Evolutionary conservation across 163 green algal genomes (phyloP), one percentile per base, ranked within the genome.

Genomic region (Scenedesmus sp.): DNA sequence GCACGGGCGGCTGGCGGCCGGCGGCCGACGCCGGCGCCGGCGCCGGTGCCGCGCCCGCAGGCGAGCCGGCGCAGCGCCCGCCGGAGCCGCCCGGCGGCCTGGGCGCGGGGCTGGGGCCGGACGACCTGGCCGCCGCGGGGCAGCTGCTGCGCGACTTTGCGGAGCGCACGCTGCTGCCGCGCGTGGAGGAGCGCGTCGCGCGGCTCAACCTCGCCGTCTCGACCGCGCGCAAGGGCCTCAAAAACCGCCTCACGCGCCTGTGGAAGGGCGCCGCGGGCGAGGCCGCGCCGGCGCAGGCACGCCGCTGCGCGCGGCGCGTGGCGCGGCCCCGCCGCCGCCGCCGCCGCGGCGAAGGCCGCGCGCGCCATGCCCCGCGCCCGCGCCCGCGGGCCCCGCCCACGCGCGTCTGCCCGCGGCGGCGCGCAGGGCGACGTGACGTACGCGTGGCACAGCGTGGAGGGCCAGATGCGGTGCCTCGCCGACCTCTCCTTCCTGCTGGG

Each of bases 191-290:
- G 15, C 85, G 92, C n/a, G 83, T 96, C 28, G 66, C 85, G 11
- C 80, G 80, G 24, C 87, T 98, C 14, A 93, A 96, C 51, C 65
- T 83, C 7, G 70, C 58, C 36, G 89, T 98, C 33, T 91, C 86
- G 0, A 79, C 88, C 11, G 89, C 87, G 3, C 80, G 94, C 29
- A 89, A 92, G 57, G 95, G 95, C 18, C 81, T 98, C 29, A 87
- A 89, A 33, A 98, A 98, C 88, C 91, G 96, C 60, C 81, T 98
- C 20, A 95, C 83, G n/a, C 85, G 97, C 44, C 89, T 97, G 60
- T 97, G 90, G 82, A 91, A 89, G 83, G 87, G 71, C 4, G 63
- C 77, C 10, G 60, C 84, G 11, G 82, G 85, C 15, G 80, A 88
- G 53, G 11, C 73, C 7, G 60, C 57, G 24, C 34, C 73, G 14